Base-by-base conservation (phyloP, 306 rosid genomes). In the Cicer judaicum region DNA sequence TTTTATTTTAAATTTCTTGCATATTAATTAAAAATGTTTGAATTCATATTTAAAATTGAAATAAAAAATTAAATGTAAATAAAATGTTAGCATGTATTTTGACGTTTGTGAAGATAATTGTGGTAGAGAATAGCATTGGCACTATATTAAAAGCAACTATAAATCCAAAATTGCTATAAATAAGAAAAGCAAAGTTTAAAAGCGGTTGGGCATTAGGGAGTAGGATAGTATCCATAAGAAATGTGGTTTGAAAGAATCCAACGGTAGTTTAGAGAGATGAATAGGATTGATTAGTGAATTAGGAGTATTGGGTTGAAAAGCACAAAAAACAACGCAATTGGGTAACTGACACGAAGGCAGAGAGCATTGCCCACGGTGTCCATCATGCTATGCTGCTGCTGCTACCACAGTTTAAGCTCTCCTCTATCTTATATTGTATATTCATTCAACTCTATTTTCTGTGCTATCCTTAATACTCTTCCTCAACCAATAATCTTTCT, bases 341-440 rank as follows among this genome's bases (percentile, higher is more conserved):
- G 52, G 61, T 24, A 49, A 10, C 78, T 81, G 90, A 86, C 91
- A 88, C 89, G 85, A 44, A 73, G 79, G 77, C 72, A 75, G 80
- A 74, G 65, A 68, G 88, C 89, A 77, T 83, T 80, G 68, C 90
- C 94, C 96, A 84, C 90, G 89, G 96, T 82, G 91, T 83, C 77
- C 50, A 47, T 15, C 14, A n/a, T 76, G 79, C 83, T 46, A 16
- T 16, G 1, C 18, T 15, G 15, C 10, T 76, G 79, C 83, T 46
- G 60, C 49, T 36, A 18, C 40, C 7, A 52, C 83, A 39, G 52
- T 63, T 21, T 68, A 78, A 48, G 39, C 49, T 57, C 78, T 79
- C 70, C 12, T 62, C 78, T 44, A 14, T 7, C 59, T 16, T 15
- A 19, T 24, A 74, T 39, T 53, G 64, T 13, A 7, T 21, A 24